Base-by-base conservation (phyloP, 352 stramenopile genomes). In the Phytophthora pini region DNA sequence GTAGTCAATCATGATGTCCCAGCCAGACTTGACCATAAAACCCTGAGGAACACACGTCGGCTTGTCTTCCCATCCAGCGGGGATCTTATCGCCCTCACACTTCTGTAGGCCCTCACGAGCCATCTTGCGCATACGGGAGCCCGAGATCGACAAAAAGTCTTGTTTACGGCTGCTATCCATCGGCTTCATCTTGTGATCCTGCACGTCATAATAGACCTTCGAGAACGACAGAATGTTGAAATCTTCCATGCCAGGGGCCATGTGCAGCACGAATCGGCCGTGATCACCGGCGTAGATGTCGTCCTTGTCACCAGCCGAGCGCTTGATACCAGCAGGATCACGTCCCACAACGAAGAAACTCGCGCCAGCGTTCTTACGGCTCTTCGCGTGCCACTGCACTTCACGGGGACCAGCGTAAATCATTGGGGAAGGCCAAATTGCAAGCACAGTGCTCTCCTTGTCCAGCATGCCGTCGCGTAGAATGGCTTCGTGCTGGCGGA, bases 341-440 rank as follows among this genome's bases (percentile, higher is more conserved):
- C 97, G 90, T 9, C 97, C 97, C 4, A 99, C 97, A 10, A 99
- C 96, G 71, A 99, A 99, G 78, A 98, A 99, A 43, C 90, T 98
- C 11, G 97, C 97, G 40, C 97, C 97, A 61, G 95, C 97, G 47
- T 95, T 98, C 68, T 97, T 95, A 47, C 97, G 88, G 58, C 89
- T 98, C 82, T 99, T 99, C 47, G 97, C 97, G 79, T 99, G 97
- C 86, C 98, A 99, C 74, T 99, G 90, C 40, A 99, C 97, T 75
- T 99, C 97, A 12, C 96, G 98, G 11, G 97, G 97, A 11, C 97
- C 97, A 26, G 95, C 97, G 77, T 99, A 99, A 47, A 99, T 98
- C 97, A 99, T 99, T 5, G 97, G 97, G 61, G 96, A 95, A 29
- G 97, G 97, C 97, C 97, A 99, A 65, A 99, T 99, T 34, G 96